Percentiles rank a stretch among this genome's conserved stretches.
phyloP scores from a whole-genome alignment of 164 flowering plant genomes.

The Aristolochia fimbriata region DNA sequence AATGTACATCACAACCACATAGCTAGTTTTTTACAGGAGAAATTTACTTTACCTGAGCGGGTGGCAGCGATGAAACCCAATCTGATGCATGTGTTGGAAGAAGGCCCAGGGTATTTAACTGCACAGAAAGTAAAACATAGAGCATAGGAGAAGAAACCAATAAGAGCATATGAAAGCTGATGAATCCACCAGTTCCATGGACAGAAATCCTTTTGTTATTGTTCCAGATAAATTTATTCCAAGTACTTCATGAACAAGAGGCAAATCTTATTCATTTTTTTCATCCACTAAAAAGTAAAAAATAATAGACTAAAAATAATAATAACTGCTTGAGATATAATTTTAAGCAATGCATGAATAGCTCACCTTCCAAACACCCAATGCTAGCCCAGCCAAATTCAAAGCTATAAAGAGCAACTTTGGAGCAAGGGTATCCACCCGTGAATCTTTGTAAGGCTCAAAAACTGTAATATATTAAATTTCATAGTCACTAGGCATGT shows the following conservation, averaged over 20 bases:
- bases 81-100: constrained; percentile 98
- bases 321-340: not conserved
- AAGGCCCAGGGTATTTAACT: constrained; percentile 94
- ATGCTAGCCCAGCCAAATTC: constrained; percentile 65
- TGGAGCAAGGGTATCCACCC: constrained; percentile 68
- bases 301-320: not conserved
- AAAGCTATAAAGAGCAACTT: constrained; percentile 79
- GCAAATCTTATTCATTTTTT: too few relatives aligned
- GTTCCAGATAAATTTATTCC: too few relatives aligned
- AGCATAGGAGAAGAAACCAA: constrained; percentile 1
- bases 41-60: constrained; percentile 65
- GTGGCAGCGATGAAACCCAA: constrained; percentile 95
- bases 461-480: constrained; percentile 45
- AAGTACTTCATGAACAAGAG: too few relatives aligned
- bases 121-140: constrained; percentile 9
- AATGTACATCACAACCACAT: too few relatives aligned
- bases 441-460: constrained; percentile 89
- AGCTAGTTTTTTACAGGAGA: not conserved
- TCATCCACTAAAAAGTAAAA: too few relatives aligned
- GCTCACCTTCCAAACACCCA: constrained; percentile 94
- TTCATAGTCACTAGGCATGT: not conserved
- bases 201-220: too few relatives aligned
- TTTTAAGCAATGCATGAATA: not conserved
- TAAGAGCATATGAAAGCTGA: not conserved
- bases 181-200: not conserved